Percentiles rank a stretch among this genome's conserved stretches.
Conservation (phyloP, 306 rosid species). For the Prunus salicina region DNA sequence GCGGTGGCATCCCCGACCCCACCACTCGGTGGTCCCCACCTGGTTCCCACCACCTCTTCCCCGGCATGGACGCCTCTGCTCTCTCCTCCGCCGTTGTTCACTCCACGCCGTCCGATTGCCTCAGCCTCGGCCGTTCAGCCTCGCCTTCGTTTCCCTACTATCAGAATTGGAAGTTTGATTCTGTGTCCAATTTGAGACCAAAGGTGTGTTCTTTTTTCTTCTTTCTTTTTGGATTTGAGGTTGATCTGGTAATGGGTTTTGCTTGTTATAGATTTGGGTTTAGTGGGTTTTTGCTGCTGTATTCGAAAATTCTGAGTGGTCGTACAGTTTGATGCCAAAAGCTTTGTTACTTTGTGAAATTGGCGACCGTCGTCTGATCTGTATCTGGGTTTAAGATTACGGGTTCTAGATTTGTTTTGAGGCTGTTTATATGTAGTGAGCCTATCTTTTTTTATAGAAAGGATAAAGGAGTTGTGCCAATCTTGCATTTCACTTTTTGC, state of each 20-base stretch:
- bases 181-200: conserved; percentile 58
- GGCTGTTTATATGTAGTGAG: neutral
- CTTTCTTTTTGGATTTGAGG: neutral
- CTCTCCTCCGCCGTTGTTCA: conserved; percentile 54
- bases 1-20: conserved; percentile 89
- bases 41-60: conserved; percentile 67
- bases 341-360: neutral
- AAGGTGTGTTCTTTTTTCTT: conserved; percentile 49
- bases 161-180: conserved; percentile 78
- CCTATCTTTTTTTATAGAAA: too few species aligned
- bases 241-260: conserved; percentile 16
- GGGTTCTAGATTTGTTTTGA: neutral
- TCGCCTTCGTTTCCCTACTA: conserved; percentile 78
- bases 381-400: neutral
- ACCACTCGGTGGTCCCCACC: conserved; percentile 68
- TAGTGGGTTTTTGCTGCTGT: neutral
- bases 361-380: neutral
- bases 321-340: too few species aligned
- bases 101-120: conserved; percentile 54
- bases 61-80: conserved; percentile 87
- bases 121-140: conserved; percentile 61
- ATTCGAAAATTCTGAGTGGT: neutral
- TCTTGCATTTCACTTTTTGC: too few species aligned
- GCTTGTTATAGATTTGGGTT: neutral
- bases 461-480: too few species aligned